Conservation (phyloP, 257 asterid genomes). For the Solanum tacnaense region DNA sequence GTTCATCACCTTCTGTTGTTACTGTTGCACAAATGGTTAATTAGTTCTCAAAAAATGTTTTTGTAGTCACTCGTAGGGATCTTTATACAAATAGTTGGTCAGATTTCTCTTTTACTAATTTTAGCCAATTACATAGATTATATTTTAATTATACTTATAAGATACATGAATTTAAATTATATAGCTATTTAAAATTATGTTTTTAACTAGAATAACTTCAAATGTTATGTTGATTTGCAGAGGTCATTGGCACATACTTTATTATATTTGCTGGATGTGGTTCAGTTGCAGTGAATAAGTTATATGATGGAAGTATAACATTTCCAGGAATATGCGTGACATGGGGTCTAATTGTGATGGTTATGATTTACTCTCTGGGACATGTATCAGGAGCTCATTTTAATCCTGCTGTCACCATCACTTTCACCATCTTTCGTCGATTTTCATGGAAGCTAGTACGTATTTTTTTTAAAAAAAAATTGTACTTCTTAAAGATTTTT, state of each 20-base stretch:
- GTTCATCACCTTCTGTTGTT: not conserved
- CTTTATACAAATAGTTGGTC: not conserved
- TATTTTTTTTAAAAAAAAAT: not conserved
- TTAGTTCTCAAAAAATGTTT: not conserved
- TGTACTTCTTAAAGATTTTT: too few species aligned
- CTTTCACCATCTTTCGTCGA: slow-evolving; percentile 40
- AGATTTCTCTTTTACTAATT: not conserved
- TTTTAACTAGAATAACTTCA: not conserved
- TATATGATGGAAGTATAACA: slow-evolving; percentile 34
- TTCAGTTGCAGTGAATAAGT: slow-evolving; percentile 41
- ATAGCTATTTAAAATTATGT: too few species aligned
- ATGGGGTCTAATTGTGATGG: slow-evolving; percentile 76
- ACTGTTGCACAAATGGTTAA: not conserved
- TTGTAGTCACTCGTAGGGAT: not conserved
- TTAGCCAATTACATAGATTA: not conserved
- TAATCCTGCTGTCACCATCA: slow-evolving; percentile 65
- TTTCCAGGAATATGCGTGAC: slow-evolving; percentile 63
- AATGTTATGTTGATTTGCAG: slow-evolving; percentile 10
- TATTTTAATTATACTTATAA: too few species aligned
- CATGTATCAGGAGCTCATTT: slow-evolving; percentile 83
- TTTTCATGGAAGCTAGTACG: slow-evolving; percentile 62
- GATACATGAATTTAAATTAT: too few species aligned
- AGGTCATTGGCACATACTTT: slow-evolving; percentile 53
- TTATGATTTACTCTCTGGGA: slow-evolving; percentile 56
- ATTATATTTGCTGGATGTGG: slow-evolving; percentile 72